phyloP scores from a whole-genome alignment of 148 eudicot genomes.

The Camellia sinensis region DNA sequence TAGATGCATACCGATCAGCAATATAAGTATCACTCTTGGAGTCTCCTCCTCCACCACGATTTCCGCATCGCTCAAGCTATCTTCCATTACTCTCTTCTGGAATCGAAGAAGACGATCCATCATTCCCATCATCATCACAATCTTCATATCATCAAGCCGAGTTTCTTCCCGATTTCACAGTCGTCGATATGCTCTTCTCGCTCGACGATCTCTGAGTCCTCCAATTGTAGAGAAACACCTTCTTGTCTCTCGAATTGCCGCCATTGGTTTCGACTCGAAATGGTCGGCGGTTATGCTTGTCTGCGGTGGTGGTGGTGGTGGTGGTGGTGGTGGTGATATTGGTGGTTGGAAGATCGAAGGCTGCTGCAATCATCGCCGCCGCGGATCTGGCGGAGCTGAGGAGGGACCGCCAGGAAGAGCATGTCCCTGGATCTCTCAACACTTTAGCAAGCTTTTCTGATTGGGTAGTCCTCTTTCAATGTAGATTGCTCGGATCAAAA shows the following conservation, averaged over 20 bases:
- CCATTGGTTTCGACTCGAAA: constrained; percentile 7
- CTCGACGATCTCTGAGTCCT: constrained; percentile 67
- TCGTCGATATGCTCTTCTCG: constrained; percentile 48
- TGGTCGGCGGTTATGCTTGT: background rate
- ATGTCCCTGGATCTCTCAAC: constrained; percentile 90
- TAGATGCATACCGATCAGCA: constrained; percentile 46
- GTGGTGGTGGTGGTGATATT: constrained; percentile 24
- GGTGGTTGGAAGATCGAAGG: constrained; percentile 28
- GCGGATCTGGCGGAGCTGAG: constrained; percentile 73
- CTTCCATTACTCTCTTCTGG: constrained; percentile 59
- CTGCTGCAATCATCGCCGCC: constrained; percentile 12
- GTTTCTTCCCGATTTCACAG: constrained; percentile 5
- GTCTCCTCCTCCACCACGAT: constrained; percentile 63
- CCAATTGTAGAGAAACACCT: constrained; percentile 83
- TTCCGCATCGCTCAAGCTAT: constrained; percentile 66
- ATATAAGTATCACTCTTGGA: constrained; percentile 63
- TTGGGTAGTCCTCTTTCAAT: constrained; percentile 94
- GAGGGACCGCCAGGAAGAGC: constrained; percentile 86
- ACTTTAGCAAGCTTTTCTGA: constrained; percentile 74
- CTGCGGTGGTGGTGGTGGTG: constrained; percentile 18
- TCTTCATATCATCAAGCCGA: constrained; percentile 17
- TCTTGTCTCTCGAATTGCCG: constrained; percentile 37
- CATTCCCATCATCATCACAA: constrained; percentile 30
- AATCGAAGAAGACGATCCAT: constrained; percentile 45
- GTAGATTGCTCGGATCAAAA: constrained; percentile 84